A percentile compares a stretch with the other conserved stretches of the same genome.
Evolutionary conservation across 2,329 filamentous ascomycete genomes (phyloP).

Genomic region (Cadophora luteo-olivacea): DNA sequence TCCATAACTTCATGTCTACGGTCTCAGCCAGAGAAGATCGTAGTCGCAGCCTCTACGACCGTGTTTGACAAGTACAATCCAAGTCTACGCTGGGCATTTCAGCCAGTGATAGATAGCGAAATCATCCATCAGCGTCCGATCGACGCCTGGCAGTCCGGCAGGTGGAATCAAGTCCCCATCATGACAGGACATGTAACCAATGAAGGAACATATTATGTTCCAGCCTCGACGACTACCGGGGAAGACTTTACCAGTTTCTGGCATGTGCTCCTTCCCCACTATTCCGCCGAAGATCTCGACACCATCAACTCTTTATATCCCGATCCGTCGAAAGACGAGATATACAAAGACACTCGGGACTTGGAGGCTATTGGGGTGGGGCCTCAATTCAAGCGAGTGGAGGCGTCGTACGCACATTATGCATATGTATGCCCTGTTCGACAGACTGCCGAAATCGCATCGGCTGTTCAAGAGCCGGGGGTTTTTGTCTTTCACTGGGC

Average conservation of each 20-base stretch:
- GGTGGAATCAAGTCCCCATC: constrained; percentile 63
- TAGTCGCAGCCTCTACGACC: constrained; percentile 49
- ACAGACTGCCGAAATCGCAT: constrained; percentile 57
- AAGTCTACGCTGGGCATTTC: constrained; percentile 66
- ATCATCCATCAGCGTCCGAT: constrained; percentile 64
- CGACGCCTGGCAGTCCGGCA: constrained; percentile 57
- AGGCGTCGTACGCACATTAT: constrained; percentile 66
- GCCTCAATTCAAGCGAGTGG: constrained; percentile 61
- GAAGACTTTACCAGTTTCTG: constrained; percentile 66
- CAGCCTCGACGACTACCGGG: constrained; percentile 51
- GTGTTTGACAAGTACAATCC: constrained; percentile 53
- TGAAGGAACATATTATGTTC: constrained; percentile 69
- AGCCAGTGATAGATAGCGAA: constrained; percentile 68
- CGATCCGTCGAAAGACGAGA: constrained; percentile 53
- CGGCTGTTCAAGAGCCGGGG: constrained; percentile 24
- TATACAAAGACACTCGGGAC: constrained; percentile 48
- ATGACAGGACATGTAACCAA: constrained; percentile 73
- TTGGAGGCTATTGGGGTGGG: constrained; percentile 48
- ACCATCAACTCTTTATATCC: constrained; percentile 66
- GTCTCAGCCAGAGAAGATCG: constrained; percentile 46
- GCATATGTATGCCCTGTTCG: constrained; percentile 68
- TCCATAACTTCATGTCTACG: constrained; percentile 59
- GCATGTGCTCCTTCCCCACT: constrained; percentile 61
- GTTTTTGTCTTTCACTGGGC: constrained; percentile 66
- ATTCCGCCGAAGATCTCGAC: constrained; percentile 58